Evolutionary conservation across 768 basidiomycete genomes (phyloP).

Genomic region (Rhizopogon vinicolor): DNA sequence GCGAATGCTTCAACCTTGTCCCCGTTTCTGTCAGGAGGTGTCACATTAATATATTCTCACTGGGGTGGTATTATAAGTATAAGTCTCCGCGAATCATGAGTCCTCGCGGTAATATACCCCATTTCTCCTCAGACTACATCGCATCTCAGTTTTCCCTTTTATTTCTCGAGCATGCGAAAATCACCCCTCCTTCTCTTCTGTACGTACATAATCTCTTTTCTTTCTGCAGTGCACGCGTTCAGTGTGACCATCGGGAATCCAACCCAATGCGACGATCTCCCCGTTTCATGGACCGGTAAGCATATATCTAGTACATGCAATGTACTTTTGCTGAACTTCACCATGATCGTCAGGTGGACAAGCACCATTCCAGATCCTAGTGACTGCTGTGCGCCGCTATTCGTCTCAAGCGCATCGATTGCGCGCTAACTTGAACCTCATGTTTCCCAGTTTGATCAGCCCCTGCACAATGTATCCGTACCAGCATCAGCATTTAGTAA

Average conservation of each 20-base stretch:
- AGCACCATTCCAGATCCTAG: constrained; percentile 43
- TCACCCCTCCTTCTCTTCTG: constrained; percentile 18
- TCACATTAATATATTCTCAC: background rate
- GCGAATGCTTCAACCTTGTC: too few relatives aligned
- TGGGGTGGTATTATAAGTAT: background rate
- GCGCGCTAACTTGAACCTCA: background rate
- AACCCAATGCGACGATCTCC: constrained; percentile 56
- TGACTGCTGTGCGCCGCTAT: constrained; percentile 43
- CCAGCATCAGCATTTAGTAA: constrained; percentile 48
- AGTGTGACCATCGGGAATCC: constrained; percentile 49
- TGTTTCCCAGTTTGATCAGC: constrained; percentile 44
- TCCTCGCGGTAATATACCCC: background rate
- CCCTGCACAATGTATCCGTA: constrained; percentile 50
- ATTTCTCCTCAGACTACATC: background rate
- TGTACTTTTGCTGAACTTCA: background rate
- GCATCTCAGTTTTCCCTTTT: constrained; percentile 3
- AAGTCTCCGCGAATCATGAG: background rate
- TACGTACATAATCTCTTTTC: constrained; percentile 14
- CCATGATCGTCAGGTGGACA: constrained; percentile 42
- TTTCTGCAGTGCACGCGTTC: constrained; percentile 24
- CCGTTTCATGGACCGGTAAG: constrained; percentile 60
- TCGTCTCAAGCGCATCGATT: constrained; percentile 5
- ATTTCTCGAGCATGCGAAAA: constrained; percentile 17
- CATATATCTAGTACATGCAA: background rate
- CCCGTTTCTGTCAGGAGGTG: too few relatives aligned